phyloP scores from a whole-genome alignment of 495 filamentous ascomycete genomes.

The Hypoxylon lenormandii region DNA sequence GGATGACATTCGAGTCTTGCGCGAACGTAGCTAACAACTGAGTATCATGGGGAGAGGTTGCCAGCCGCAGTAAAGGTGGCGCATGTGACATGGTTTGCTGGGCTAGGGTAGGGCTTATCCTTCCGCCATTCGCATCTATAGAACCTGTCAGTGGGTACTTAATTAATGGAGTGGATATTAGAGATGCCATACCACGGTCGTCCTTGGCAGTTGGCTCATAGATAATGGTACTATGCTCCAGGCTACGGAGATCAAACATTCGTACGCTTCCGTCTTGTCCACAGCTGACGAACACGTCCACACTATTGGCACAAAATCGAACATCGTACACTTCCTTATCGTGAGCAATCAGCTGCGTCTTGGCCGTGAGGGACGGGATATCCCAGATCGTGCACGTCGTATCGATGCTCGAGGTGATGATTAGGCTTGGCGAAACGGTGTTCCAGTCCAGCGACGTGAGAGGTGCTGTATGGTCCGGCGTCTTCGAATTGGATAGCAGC shows the following conservation, averaged over 20 bases:
- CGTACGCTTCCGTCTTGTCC: slow-evolving; percentile 97
- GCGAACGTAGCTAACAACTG: slow-evolving; percentile 97
- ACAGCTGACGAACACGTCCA: slow-evolving; percentile 97
- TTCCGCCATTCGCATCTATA: slow-evolving; percentile 60
- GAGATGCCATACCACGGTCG: slow-evolving; percentile 73
- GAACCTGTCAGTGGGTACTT: slow-evolving; percentile 36
- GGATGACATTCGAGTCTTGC: slow-evolving; percentile 88
- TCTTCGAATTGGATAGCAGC: slow-evolving; percentile 95
- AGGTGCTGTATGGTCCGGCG: slow-evolving; percentile 95
- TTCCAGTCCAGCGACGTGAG: slow-evolving; percentile 99
- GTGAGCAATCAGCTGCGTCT: slow-evolving; percentile 97
- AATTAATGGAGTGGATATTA: background rate
- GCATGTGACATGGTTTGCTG: slow-evolving; percentile 82
- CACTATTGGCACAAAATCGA: slow-evolving; percentile 93
- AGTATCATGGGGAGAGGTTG: slow-evolving; percentile 93
- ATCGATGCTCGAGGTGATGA: slow-evolving; percentile 98
- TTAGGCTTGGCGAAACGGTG: slow-evolving; percentile 90
- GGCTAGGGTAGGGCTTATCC: slow-evolving; percentile 71
- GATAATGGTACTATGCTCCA: slow-evolving; percentile 99
- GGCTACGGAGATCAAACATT: slow-evolving; percentile 97
- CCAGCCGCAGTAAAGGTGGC: slow-evolving; percentile 85
- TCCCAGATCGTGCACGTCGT: slow-evolving; percentile 99
- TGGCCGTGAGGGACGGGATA: slow-evolving; percentile 95
- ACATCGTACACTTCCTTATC: slow-evolving; percentile 99
- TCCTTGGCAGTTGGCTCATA: slow-evolving; percentile 94